phyloP scores from a whole-genome alignment of 106 monocot species.

The Hemerocallis citrina region DNA sequence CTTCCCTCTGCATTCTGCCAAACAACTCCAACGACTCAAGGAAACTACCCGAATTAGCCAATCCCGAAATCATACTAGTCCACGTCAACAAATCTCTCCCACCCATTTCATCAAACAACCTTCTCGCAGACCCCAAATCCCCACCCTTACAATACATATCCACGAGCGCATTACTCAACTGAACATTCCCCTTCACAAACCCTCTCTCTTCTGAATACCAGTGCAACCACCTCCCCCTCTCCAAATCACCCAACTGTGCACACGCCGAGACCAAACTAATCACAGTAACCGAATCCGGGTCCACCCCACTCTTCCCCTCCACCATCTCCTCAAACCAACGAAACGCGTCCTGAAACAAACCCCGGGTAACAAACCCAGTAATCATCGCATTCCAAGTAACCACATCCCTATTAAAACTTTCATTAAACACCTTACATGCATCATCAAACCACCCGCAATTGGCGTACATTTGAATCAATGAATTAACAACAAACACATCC shows the following conservation, averaged over 20 bases:
- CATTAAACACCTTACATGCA: constrained; percentile 25
- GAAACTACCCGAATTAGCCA: background rate
- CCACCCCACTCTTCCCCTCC: background rate
- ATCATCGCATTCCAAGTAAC: constrained; percentile 30
- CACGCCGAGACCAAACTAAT: constrained; percentile 21
- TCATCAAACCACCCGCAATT: constrained; percentile 1
- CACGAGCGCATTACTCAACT: constrained; percentile 13
- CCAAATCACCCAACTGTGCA: constrained; percentile 15
- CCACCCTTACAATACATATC: constrained; percentile 28
- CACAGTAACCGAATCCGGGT: constrained; percentile 19
- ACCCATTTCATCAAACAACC: constrained; percentile 13
- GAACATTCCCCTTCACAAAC: constrained; percentile 6
- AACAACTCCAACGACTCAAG: constrained; percentile 18
- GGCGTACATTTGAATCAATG: constrained; percentile 26
- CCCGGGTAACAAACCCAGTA: constrained; percentile 8
- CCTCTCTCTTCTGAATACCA: constrained; percentile 7
- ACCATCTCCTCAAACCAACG: constrained; percentile 19
- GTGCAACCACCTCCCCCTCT: constrained; percentile 11
- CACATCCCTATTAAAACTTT: constrained; percentile 12
- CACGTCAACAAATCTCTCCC: constrained; percentile 15
- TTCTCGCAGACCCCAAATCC: constrained; percentile 11
- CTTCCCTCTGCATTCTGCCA: constrained; percentile 7
- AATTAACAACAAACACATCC: constrained; percentile 19
- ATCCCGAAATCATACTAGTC: constrained; percentile 22
- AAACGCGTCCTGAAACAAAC: constrained; percentile 10